Evolutionary conservation across 2,329 filamentous ascomycete species (phyloP), one percentile per base, ranked within the genome.

Genomic region (Colletotrichum scovillei): DNA sequence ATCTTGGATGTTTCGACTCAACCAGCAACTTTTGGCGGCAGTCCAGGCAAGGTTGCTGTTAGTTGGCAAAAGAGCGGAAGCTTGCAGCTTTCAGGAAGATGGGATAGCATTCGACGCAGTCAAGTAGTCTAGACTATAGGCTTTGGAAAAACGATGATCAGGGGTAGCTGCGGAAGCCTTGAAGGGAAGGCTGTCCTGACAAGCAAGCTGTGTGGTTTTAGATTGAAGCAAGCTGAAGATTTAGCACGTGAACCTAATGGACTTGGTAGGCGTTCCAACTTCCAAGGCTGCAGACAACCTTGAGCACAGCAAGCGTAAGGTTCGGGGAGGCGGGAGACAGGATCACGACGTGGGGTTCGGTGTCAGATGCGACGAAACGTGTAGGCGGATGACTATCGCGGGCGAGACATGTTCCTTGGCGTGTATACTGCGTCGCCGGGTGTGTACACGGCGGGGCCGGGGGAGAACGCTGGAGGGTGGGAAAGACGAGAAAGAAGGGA

Each of bases 361-460:
- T 35, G 66, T 72, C 70, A 72, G 66, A 69, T 72, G 69, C 58
- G 65, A 69, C 59, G 66, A 60, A 59, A 53, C 11, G 32, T 69
- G 60, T 49, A 64, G 66, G 70, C 67, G 66, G 70, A 64, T 73
- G 70, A 73, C 70, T 73, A 73, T 65, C 67, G 70, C 24, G 26
- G 59, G 46, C 70, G 55, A 73, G 70, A 73, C 70, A 73, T 73
- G 42, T 42, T 73, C 24, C 66, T 73, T 70, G 66, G 70, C 70
- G 38, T 30, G 12, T 38, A 42, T 38, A 42, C 22, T 46, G 42
- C 57, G 42, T 69, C 35, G 55, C 32, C 38, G 57, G 56, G 16
- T 53, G 26, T 4, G n/a, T 53, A 24, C 16, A 42, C 19, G 35
- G 49, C 28, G 16, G 42, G 30, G 30, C 22, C 30, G 19, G 6